Evolutionary conservation across 768 basidiomycete genomes (phyloP).

Genomic region (Suillus bovinus): DNA sequence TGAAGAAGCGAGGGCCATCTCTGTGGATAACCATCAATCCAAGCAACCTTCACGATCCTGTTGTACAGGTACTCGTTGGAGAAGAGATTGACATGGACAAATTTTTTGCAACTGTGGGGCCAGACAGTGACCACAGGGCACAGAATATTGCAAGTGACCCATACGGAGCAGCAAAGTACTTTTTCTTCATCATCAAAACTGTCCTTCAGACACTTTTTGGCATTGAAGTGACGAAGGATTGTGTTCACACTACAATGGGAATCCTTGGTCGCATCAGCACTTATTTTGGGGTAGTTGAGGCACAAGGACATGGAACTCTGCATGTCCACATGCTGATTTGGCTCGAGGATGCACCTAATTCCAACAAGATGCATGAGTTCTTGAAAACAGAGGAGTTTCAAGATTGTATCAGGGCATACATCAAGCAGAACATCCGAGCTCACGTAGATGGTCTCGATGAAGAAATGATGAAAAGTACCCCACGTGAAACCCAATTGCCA

Average conservation of each 20-base stretch:
- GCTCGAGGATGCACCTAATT: constrained; percentile 34
- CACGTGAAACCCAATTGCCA: no score
- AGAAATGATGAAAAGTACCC: no score
- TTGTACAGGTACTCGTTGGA: constrained; percentile 44
- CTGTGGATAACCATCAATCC: constrained; percentile 49
- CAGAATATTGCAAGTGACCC: constrained; percentile 39
- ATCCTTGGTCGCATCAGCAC: constrained; percentile 24
- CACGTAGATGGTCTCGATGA: constrained; percentile 18
- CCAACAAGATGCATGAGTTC: constrained; percentile 26
- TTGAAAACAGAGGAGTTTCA: constrained; percentile 30
- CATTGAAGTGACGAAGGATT: constrained; percentile 17
- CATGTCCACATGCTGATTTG: constrained; percentile 24
- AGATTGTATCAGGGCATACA: constrained; percentile 26
- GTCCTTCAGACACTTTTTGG: constrained; percentile 38
- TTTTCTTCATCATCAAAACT: constrained; percentile 33
- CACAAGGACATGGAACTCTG: constrained; percentile 42
- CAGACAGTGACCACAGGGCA: constrained; percentile 18
- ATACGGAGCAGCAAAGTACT: constrained; percentile 43
- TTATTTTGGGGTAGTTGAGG: constrained; percentile 36
- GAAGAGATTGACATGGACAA: constrained; percentile 43
- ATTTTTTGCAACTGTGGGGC: constrained; percentile 31
- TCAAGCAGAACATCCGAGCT: constrained; percentile 33
- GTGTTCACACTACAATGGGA: constrained; percentile 22
- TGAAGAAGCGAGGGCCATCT: not conserved
- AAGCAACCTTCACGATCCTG: not conserved